Conservation (phyloP, 2,329 filamentous ascomycete genomes). For the Cladosporium colombiae region DNA sequence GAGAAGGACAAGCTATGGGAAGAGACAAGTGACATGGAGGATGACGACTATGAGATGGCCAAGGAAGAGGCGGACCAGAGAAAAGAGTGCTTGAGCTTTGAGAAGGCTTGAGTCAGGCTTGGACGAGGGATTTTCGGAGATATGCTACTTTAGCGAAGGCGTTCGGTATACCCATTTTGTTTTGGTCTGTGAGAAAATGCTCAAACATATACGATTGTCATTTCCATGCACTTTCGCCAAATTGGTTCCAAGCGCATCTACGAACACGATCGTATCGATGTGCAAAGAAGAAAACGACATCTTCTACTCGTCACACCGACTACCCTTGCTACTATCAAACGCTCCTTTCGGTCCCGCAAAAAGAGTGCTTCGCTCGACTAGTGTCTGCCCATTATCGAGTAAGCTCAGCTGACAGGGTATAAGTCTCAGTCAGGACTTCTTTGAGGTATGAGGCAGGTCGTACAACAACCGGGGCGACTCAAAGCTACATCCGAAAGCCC, state of each 20-base stretch:
- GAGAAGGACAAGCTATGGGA: slow-evolving; percentile 85
- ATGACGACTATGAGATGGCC: slow-evolving; percentile 78
- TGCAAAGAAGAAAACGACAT: background rate
- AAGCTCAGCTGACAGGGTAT: background rate
- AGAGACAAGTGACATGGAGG: slow-evolving; percentile 80
- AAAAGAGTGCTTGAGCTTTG: slow-evolving; percentile 48
- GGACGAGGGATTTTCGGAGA: background rate
- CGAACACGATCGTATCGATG: background rate
- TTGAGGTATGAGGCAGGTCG: background rate
- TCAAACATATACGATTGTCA: background rate
- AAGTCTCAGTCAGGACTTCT: background rate
- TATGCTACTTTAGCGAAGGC: slow-evolving; percentile 14
- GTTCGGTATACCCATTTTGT: slow-evolving; percentile 11
- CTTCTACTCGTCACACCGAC: background rate
- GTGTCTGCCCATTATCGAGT: background rate
- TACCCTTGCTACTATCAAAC: background rate
- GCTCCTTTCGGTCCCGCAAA: background rate
- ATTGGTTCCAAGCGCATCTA: background rate
- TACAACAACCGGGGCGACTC: background rate
- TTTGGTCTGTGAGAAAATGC: background rate
- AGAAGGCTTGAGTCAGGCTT: slow-evolving; percentile 23
- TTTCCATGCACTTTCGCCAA: background rate
- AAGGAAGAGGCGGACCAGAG: slow-evolving; percentile 70
- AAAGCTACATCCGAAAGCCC: no score
- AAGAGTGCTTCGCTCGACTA: background rate